Percentiles rank a stretch among this genome's conserved stretches.
Evolutionary conservation across 805 yeast species (phyloP).

Genomic region (Spencermartinsiella europaea): DNA sequence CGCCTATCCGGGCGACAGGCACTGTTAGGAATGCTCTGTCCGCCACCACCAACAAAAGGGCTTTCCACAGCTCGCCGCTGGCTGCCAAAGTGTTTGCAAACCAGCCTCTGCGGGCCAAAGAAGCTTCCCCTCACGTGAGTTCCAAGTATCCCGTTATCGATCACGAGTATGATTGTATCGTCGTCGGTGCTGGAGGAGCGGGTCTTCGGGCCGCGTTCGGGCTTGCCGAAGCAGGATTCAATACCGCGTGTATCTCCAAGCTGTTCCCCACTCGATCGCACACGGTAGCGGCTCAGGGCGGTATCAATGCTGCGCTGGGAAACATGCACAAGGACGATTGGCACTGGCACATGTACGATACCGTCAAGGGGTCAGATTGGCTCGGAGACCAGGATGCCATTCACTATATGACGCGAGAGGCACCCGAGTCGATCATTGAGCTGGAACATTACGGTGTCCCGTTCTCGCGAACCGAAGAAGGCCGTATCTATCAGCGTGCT

Average conservation of each 20-base stretch:
- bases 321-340: constrained; percentile 98
- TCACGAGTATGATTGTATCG: constrained; percentile 97
- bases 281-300: constrained; percentile 99
- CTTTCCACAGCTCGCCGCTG: constrained; percentile 29
- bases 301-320: constrained; percentile 97
- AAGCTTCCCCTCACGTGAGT: constrained; percentile 50
- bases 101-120: constrained; percentile 35
- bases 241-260: constrained; percentile 95
- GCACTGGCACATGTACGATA: constrained; percentile 99
- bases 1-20: constrained; percentile 4
- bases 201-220: constrained; percentile 99
- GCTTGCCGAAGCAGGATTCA: constrained; percentile 91
- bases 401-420: constrained; percentile 98
- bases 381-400: constrained; percentile 99
- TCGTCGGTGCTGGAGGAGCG: constrained; percentile 99
- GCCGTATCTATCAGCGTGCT: constrained; percentile 97
- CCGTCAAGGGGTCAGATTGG: constrained; percentile 99
- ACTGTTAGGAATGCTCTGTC: too few species aligned
- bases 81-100: constrained; percentile 30
- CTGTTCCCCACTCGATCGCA: constrained; percentile 98
- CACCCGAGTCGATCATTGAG: constrained; percentile 92
- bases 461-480: constrained; percentile 93
- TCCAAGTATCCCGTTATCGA: constrained; percentile 87
- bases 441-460: constrained; percentile 98
- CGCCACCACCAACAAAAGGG: too few species aligned